Percentiles rank a stretch among this genome's conserved stretches.
Conservation (phyloP, 805 yeast genomes). For the Lipomyces lipofer region DNA sequence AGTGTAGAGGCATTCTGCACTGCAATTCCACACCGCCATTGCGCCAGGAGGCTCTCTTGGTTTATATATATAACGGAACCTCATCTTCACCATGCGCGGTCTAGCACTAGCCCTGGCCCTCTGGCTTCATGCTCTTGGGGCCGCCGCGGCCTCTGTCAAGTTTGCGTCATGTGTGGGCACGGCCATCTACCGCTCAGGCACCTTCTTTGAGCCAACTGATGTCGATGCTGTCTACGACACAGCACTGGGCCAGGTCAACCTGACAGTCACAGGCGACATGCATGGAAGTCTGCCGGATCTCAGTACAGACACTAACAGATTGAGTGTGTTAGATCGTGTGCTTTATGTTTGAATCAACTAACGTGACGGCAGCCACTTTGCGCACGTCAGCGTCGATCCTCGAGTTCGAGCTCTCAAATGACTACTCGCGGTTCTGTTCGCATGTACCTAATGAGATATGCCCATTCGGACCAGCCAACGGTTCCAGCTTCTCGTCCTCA, state of each 20-base stretch:
- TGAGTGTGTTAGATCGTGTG: conserved; percentile 14
- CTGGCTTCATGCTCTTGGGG: conserved; percentile 1
- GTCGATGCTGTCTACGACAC: conserved; percentile 26
- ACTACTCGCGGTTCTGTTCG: conserved; percentile 36
- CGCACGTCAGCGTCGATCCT: conserved; percentile 32
- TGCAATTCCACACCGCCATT: no score
- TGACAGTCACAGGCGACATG: conserved; percentile 24
- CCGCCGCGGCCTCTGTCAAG: conserved; percentile 15
- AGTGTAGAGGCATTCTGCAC: no score
- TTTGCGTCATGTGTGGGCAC: conserved; percentile 19
- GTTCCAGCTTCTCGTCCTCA: conserved; percentile 14
- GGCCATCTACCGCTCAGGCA: conserved; percentile 15
- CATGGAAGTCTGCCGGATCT: conserved; percentile 23
- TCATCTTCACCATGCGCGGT: background rate
- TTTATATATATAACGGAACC: no score
- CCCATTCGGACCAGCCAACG: conserved; percentile 34
- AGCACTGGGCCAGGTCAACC: conserved; percentile 5
- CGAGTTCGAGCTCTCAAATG: conserved; percentile 27
- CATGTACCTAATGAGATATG: conserved; percentile 29
- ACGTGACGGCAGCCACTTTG: conserved; percentile 33
- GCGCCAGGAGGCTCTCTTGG: no score
- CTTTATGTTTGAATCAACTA: background rate
- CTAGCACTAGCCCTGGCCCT: background rate
- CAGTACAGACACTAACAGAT: conserved; percentile 23
- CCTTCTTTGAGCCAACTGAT: conserved; percentile 22